Evolutionary conservation across 2,329 filamentous ascomycete species (phyloP), one percentile per base, ranked within the genome.

Genomic region (Beauveria sp.): DNA sequence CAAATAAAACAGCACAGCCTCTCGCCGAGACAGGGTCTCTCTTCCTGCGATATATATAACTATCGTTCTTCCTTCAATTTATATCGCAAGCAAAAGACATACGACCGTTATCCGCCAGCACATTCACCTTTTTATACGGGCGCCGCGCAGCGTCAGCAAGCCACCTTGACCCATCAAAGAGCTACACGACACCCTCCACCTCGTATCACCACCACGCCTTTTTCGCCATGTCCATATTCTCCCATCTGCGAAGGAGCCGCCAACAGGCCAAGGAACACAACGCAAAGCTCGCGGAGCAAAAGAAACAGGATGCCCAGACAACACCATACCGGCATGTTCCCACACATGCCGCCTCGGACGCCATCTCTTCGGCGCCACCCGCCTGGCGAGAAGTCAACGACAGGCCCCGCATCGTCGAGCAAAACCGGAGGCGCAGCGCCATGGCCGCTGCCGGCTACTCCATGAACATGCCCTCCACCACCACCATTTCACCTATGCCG

Each of bases 271-370:
- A 85, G 69, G 78, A 84, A 55, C 75, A 79, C 62, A 80, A 76
- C 44, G 73, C 76, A 48, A 80, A 81, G 67, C 68, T 77, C 62
- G 76, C 72, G 47, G 78, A 80, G 65, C 77, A 80, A 66, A 72
- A 77, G 44, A 78, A 80, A 56, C 68, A 72, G 47, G 76, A 78
- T 63, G 68, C 71, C 43, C 61, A 62, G 16, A 59, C 64, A 9
- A 76, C 76, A n/a, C 76, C 80, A 14, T 87, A 87, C 71, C 80
- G 75, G 57, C 84, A 87, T 68, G 71, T 84, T 22, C 83, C 84
- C n/a, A 85, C 76, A 16, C 85, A 88, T 68, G 84, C 84, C 30
- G 82, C 82, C 51, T 69, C 76, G 14, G 84, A 87, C 70, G 83
- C 84, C 48, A 71, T 86, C 48, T 75, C 77, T 24, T 80, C 79